A percentile compares a stretch with the other conserved stretches of the same genome.
Evolutionary conservation across 2,329 filamentous ascomycete genomes (phyloP).

Genomic region (Diplodia mutila): DNA sequence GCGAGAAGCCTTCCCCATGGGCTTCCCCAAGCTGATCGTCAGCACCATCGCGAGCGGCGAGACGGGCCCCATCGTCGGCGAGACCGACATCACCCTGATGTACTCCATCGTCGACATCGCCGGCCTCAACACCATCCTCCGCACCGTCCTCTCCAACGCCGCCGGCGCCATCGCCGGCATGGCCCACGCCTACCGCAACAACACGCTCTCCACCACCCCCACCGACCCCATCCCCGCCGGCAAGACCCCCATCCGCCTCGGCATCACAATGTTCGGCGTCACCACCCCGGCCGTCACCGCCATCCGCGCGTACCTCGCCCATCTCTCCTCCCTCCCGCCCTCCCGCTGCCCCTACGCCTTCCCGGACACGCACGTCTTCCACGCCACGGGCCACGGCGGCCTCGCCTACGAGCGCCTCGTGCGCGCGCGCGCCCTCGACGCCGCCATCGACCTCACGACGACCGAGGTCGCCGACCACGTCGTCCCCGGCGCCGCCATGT

Average conservation of each 20-base stretch:
- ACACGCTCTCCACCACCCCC: neutral
- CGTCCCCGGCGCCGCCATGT: conserved; percentile 63
- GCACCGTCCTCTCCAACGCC: conserved; percentile 64
- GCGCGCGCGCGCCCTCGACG: conserved; percentile 62
- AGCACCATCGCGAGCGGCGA: conserved; percentile 72
- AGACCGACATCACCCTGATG: conserved; percentile 71
- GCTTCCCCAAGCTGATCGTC: conserved; percentile 71
- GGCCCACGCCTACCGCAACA: conserved; percentile 50
- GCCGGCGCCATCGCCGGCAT: conserved; percentile 65
- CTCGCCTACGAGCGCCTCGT: conserved; percentile 70
- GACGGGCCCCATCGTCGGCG: conserved; percentile 65
- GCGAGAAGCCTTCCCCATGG: conserved; percentile 63
- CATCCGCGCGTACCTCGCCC: conserved; percentile 58
- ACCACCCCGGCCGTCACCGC: conserved; percentile 68
- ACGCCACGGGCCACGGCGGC: conserved; percentile 71
- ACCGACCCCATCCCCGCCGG: neutral
- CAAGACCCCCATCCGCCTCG: conserved; percentile 57
- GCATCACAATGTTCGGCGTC: conserved; percentile 75
- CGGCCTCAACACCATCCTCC: conserved; percentile 64
- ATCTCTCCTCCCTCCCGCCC: conserved; percentile 16
- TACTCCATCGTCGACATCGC: conserved; percentile 73
- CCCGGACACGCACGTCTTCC: conserved; percentile 66
- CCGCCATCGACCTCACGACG: conserved; percentile 71
- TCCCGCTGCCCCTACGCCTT: conserved; percentile 41
- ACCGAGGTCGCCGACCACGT: conserved; percentile 70